Conservation (phyloP, 768 basidiomycete species). For the Trametopsis cervina region DNA sequence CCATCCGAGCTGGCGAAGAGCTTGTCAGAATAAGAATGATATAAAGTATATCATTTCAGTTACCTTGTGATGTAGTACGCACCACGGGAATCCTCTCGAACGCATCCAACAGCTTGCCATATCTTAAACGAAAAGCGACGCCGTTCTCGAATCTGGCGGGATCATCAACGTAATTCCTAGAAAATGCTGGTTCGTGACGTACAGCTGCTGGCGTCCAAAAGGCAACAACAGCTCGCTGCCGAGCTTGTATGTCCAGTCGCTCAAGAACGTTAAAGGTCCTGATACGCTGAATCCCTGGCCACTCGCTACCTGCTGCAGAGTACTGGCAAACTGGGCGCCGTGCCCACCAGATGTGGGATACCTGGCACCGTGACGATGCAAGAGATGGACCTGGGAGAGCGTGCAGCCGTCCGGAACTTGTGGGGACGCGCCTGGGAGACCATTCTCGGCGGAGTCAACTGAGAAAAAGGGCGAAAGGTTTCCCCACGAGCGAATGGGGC, state of each 20-base stretch:
- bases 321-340: background rate
- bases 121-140: conserved; percentile 34
- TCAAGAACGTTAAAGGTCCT: conserved; percentile 1
- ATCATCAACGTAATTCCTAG: background rate
- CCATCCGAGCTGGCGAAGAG: conserved; percentile 36
- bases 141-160: conserved; percentile 29
- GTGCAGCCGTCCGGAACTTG: conserved; percentile 62
- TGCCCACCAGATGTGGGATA: conserved; percentile 36
- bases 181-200: conserved; percentile 23
- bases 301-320: background rate
- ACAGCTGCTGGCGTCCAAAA: conserved; percentile 82
- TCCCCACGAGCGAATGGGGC: conserved; percentile 73
- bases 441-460: conserved; percentile 57
- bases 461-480: conserved; percentile 85
- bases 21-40: background rate
- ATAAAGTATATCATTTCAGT: conserved; percentile 6
- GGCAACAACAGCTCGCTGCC: conserved; percentile 88
- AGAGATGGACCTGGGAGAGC: conserved; percentile 66
- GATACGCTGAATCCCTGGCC: conserved; percentile 1
- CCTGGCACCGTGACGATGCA: conserved; percentile 79
- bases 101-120: conserved; percentile 33
- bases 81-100: conserved; percentile 37
- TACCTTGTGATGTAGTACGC: conserved; percentile 41
- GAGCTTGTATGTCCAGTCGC: conserved; percentile 74
- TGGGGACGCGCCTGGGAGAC: conserved; percentile 55